Conservation (phyloP, 345 rosid species). For the Populus tremula region DNA sequence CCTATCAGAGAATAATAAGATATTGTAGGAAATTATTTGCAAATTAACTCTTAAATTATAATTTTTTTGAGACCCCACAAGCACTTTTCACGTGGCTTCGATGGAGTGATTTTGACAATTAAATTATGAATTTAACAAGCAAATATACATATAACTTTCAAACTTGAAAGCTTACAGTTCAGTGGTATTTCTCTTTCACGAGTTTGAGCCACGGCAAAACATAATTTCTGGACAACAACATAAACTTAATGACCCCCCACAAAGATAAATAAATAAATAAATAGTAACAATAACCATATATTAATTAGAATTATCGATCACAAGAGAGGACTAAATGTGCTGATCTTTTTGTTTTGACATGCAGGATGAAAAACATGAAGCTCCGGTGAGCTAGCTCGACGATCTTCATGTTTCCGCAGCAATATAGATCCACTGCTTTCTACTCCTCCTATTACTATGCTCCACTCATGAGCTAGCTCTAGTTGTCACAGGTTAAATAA, state of each 20-base stretch:
- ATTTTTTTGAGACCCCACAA: conserved; percentile 9
- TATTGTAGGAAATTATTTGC: not conserved
- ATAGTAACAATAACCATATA: not conserved
- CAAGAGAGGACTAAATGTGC: not conserved
- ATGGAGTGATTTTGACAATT: not conserved
- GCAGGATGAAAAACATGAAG: conserved; percentile 60
- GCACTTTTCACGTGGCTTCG: conserved; percentile 43
- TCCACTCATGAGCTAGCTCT: not conserved
- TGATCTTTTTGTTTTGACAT: not conserved
- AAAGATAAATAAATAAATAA: too few relatives aligned
- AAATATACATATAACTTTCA: not conserved
- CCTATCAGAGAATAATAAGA: not conserved
- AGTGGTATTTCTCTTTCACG: not conserved
- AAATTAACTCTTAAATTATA: not conserved
- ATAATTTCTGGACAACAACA: not conserved
- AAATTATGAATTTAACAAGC: not conserved
- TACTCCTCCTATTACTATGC: not conserved
- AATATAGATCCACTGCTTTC: conserved; percentile 21
- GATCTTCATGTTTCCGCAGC: conserved; percentile 6
- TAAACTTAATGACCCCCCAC: too few relatives aligned
- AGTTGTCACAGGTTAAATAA: too few relatives aligned
- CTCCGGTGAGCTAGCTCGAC: conserved; percentile 8
- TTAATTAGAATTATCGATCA: too few relatives aligned
- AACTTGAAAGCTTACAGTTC: too few relatives aligned
- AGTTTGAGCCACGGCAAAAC: not conserved